Base-by-base conservation (phyloP, 805 yeast species). In the Candida michaelii region DNA sequence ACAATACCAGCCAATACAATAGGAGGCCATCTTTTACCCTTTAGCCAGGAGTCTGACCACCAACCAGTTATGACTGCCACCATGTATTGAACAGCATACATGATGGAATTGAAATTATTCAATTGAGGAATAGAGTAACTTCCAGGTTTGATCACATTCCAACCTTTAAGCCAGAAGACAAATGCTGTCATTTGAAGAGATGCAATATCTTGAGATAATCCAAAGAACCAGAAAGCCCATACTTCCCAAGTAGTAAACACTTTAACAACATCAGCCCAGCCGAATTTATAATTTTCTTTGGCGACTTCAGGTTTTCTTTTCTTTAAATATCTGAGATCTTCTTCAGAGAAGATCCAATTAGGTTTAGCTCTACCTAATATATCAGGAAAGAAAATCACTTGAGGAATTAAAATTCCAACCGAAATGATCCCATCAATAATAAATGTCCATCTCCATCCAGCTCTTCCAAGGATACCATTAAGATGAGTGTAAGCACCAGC, bases 401-500 rank as follows among this genome's bases (percentile, higher is more conserved):
- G 30, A 27, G 30, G 30, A 27, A 40, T 14, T 23, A 71, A 63
- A 46, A 66, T 65, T 0, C 74, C 74, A 11, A 55, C 31, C 2
- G 67, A 11, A 36, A 71, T 56, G 5, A 56, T 33, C 14, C 60
- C 63, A 43, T 61, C 64, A 30, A 62, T 42, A 39, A 72, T 62
- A 55, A 68, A 73, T 31, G 71, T 56, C 73, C 76, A 73, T 53
- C 62, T 60, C 77, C 77, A 73, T 3, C 73, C 68, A 10, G 58
- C 51, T 18, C 64, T 41, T 5, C 77, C 78, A 13, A 36, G 36
- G n/a, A 45, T 59, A 32, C 75, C 74, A 34, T 59, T 71, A 56
- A 49, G 64, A 54, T 30, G 43, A 30, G 21, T 37, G 42, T 47
- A 50, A 17, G 51, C 46, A 7, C 53, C 54, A 5, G 55, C 48